Base-by-base conservation (phyloP, 768 basidiomycete species). In the Hygrocybe punicea region DNA sequence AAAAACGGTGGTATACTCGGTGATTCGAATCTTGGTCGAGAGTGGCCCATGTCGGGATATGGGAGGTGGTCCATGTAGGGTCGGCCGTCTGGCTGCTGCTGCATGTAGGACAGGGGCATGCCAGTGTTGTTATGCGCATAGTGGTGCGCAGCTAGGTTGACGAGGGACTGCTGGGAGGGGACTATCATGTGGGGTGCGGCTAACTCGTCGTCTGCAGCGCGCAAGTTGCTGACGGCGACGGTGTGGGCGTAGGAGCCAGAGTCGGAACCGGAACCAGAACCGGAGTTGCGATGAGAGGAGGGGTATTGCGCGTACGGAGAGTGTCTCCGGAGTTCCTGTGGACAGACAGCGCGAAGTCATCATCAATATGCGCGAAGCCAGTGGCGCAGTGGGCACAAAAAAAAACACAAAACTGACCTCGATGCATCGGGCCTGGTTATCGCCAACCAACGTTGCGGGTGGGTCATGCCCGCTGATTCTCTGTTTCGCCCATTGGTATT, bases 161-260 rank as follows among this genome's bases (percentile, higher is more conserved):
- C 21, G 33, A 39, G 21, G 13, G 58, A 47, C 3, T 49, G 58
- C 23, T 58, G 52, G 13, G 58, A 58, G 11, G 58, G 58, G n/a
- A 58, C 52, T 16, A 49, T 37, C 23, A 58, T 34, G 34, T 29
- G 39, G 6, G n/a, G 25, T 16, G 4, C 19, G 24, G n/a, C 17
- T 23, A 48, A 19, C 14, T 21, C 21, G 6, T 25, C 47, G 6
- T 48, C 19, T 29, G 29, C 13, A 48, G 14, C 25, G 19, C 17
- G 21, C 21, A 19, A 21, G 47, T 19, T 19, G 14, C 47, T 13
- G 19, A 8, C 47, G 47, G 21, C 17, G n/a, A n/a, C n/a, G n/a
- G n/a, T n/a, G n/a, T n/a, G n/a, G n/a, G n/a, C n/a, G n/a, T n/a
- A n/a, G n/a, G n/a, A n/a, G n/a, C n/a, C n/a, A n/a, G n/a, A n/a